Evolutionary conservation across 1,139 yeast genomes (phyloP).

Genomic region (Nakaseomyces glabratus): DNA sequence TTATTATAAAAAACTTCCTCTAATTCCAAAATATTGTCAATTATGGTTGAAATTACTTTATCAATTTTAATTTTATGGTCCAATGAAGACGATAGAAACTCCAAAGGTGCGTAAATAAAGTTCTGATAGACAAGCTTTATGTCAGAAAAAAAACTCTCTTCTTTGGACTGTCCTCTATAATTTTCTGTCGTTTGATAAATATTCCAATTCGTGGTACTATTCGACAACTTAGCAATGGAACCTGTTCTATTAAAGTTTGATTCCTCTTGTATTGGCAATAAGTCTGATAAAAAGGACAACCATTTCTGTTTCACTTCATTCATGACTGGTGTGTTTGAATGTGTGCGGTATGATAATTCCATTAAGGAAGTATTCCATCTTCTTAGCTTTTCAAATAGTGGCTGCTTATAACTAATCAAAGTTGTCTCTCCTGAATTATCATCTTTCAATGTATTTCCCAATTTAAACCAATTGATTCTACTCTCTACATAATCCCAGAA

Average conservation of each 20-base stretch:
- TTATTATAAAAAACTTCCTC: slow-evolving; percentile 24
- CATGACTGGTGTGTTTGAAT: slow-evolving; percentile 21
- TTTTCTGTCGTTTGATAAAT: slow-evolving; percentile 12
- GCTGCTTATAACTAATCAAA: slow-evolving; percentile 27
- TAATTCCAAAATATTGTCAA: slow-evolving; percentile 22
- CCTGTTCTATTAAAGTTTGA: slow-evolving; percentile 29
- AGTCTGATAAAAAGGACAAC: slow-evolving; percentile 25
- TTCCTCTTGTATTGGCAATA: slow-evolving; percentile 27
- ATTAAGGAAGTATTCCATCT: slow-evolving; percentile 24
- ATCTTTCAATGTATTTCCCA: slow-evolving; percentile 14
- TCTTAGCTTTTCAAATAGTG: slow-evolving; percentile 25
- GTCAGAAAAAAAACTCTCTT: slow-evolving; percentile 20
- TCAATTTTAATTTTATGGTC: slow-evolving; percentile 20
- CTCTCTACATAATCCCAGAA: slow-evolving; percentile 28
- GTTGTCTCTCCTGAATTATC: slow-evolving; percentile 19
- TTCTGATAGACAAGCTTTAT: slow-evolving; percentile 19
- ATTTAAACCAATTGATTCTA: slow-evolving; percentile 26
- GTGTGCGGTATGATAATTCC: slow-evolving; percentile 15
- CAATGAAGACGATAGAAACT: slow-evolving; percentile 17
- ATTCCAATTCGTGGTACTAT: slow-evolving; percentile 20
- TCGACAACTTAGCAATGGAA: slow-evolving; percentile 14
- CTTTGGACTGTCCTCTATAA: slow-evolving; percentile 12
- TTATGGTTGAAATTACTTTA: slow-evolving; percentile 16
- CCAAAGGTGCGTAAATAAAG: slow-evolving; percentile 20
- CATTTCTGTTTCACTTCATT: slow-evolving; percentile 23